Evolutionary conservation across 805 yeast genomes (phyloP).

Genomic region (Wickerhamiella brachini): DNA sequence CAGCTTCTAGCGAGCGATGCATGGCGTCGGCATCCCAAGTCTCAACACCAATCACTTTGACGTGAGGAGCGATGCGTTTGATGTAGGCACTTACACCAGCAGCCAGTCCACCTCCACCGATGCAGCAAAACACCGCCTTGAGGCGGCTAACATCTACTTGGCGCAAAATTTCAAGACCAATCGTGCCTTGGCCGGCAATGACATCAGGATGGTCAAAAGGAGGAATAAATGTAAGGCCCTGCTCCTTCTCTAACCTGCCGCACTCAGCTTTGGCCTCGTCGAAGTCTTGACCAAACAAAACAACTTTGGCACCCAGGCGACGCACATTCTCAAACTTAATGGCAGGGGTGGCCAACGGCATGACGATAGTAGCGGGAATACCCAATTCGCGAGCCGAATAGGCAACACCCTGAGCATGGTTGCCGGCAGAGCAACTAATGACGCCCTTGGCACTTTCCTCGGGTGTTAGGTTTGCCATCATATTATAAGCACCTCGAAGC

Average conservation of each 20-base stretch:
- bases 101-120: conserved; percentile 95
- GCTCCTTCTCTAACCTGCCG: conserved; percentile 47
- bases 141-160: conserved; percentile 68
- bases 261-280: conserved; percentile 94
- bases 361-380: conserved; percentile 90
- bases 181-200: conserved; percentile 98
- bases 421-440: conserved; percentile 97
- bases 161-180: conserved; percentile 82
- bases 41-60: conserved; percentile 90
- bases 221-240: conserved; percentile 82
- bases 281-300: conserved; percentile 83
- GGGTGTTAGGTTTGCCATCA: conserved; percentile 68
- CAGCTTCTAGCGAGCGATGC: conserved; percentile 47
- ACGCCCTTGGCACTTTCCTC: conserved; percentile 67
- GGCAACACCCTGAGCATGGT: conserved; percentile 99
- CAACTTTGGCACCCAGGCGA: conserved; percentile 87
- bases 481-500: conserved; percentile 93
- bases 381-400: conserved; percentile 72
- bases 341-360: conserved; percentile 96
- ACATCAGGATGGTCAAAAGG: conserved; percentile 97
- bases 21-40: conserved; percentile 93
- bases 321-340: conserved; percentile 87
- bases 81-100: conserved; percentile 85
- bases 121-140: conserved; percentile 78
- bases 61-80: conserved; percentile 95